phyloP scores from a whole-genome alignment of 1,284 basidiomycete genomes.

The Microbotryum scabiosae region DNA sequence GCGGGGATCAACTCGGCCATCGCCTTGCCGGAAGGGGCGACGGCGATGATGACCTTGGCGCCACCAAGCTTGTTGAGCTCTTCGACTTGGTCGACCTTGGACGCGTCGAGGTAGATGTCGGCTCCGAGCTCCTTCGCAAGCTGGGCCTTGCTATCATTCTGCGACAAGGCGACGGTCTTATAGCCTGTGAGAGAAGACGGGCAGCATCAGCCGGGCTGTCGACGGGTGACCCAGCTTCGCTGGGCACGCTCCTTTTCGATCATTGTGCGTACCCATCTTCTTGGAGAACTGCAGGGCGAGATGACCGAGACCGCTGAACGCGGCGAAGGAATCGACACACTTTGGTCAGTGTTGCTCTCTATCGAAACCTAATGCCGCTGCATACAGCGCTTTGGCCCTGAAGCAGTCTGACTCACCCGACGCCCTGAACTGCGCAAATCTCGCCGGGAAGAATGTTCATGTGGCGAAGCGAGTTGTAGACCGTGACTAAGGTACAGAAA shows the following conservation, averaged over 20 bases:
- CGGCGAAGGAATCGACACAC: too few relatives aligned
- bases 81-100: slow-evolving; percentile 35
- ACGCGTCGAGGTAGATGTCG: slow-evolving; percentile 38
- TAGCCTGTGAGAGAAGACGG: slow-evolving; percentile 23
- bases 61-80: slow-evolving; percentile 42
- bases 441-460: slow-evolving; percentile 32
- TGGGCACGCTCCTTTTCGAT: too few relatives aligned
- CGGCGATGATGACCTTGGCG: slow-evolving; percentile 18
- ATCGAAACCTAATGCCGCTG: too few relatives aligned
- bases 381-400: slow-evolving; percentile 15
- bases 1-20: slow-evolving; percentile 38
- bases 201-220: too few relatives aligned
- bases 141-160: slow-evolving; percentile 35
- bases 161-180: slow-evolving; percentile 40
- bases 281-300: slow-evolving; percentile 34
- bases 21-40: slow-evolving; percentile 37
- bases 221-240: too few relatives aligned
- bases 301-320: slow-evolving; percentile 28
- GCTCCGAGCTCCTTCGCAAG: slow-evolving; percentile 42
- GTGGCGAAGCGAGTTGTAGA: slow-evolving; percentile 41
- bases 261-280: slow-evolving; percentile 32
- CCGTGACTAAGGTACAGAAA: slow-evolving; percentile 18
- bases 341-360: too few relatives aligned
- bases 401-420: slow-evolving; percentile 43
- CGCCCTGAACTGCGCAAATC: slow-evolving; percentile 41